Conservation (phyloP, 1,139 yeast genomes). For the Candida tunisiensis region DNA sequence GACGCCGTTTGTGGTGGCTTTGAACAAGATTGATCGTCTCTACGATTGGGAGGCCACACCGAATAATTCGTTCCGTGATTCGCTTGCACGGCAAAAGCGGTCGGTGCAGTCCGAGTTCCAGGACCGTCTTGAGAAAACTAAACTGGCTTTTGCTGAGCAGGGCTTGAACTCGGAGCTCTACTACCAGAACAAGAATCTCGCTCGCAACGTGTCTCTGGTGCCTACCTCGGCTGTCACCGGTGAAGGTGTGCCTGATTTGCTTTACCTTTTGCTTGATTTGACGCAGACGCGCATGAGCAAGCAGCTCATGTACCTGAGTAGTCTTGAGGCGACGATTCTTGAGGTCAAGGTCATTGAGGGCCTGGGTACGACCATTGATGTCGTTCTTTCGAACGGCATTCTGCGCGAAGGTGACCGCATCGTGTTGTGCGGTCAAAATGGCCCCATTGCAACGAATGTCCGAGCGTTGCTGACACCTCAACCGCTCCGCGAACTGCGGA, state of each 20-base stretch:
- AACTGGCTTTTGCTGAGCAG: conserved; percentile 90
- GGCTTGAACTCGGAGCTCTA: conserved; percentile 96
- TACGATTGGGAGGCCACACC: conserved; percentile 88
- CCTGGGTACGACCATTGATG: conserved; percentile 97
- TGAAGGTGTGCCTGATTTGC: conserved; percentile 98
- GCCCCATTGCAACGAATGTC: conserved; percentile 95
- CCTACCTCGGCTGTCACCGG: conserved; percentile 99
- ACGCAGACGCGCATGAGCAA: conserved; percentile 98
- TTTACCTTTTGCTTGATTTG: conserved; percentile 86
- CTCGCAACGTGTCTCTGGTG: conserved; percentile 87
- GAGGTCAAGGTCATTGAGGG: conserved; percentile 99
- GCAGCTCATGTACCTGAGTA: conserved; percentile 90
- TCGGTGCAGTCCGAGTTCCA: conserved; percentile 88
- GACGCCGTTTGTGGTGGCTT: conserved; percentile 94
- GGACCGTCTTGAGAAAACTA: conserved; percentile 70
- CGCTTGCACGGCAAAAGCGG: conserved; percentile 62
- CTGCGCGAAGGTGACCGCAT: conserved; percentile 89
- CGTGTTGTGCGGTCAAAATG: conserved; percentile 94
- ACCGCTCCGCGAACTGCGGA: conserved; percentile 88
- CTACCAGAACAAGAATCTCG: conserved; percentile 83
- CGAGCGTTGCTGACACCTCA: conserved; percentile 96
- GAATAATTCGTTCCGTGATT: conserved; percentile 90
- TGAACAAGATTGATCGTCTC: conserved; percentile 92
- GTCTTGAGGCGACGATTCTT: conserved; percentile 87
- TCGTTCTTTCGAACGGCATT: conserved; percentile 87